Evolutionary conservation across 306 rosid genomes (phyloP).

Genomic region (Luffa acutangula): DNA sequence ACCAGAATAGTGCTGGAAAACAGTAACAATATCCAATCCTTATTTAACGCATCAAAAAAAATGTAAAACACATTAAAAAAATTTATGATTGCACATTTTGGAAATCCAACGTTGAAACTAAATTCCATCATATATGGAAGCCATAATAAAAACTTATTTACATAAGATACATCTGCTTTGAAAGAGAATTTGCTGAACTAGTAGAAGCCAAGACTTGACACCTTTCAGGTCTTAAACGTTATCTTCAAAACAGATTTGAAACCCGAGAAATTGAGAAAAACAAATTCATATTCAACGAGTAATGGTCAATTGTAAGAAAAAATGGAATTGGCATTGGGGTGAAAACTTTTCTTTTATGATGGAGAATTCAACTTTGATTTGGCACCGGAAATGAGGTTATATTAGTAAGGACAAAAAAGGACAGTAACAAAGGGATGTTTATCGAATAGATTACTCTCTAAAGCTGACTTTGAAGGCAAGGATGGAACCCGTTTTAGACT

Average conservation of each 20-base stretch:
- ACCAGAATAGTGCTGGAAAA: not conserved
- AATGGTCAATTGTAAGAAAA: not conserved
- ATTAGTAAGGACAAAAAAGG: not conserved
- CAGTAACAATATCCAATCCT: not conserved
- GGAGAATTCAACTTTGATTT: not conserved
- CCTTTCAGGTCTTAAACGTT: not conserved
- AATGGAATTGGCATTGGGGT: not conserved
- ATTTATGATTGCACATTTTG: not conserved
- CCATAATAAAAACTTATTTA: not conserved
- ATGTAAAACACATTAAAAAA: not conserved
- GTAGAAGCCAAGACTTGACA: not conserved
- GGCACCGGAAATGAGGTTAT: not conserved
- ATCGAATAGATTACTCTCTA: constrained; percentile 53
- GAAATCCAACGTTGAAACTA: not conserved
- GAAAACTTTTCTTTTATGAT: not conserved
- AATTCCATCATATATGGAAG: not conserved
- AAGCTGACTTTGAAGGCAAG: constrained; percentile 92
- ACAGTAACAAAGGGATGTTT: not conserved
- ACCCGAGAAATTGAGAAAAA: not conserved
- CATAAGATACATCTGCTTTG: not conserved
- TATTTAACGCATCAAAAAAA: not conserved
- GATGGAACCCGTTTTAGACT: constrained; percentile 76
- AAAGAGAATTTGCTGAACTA: not conserved
- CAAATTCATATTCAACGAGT: not conserved
- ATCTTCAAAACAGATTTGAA: not conserved